Base-by-base conservation (phyloP, 1,284 basidiomycete species). In the Pseudozyma flocculosa region DNA sequence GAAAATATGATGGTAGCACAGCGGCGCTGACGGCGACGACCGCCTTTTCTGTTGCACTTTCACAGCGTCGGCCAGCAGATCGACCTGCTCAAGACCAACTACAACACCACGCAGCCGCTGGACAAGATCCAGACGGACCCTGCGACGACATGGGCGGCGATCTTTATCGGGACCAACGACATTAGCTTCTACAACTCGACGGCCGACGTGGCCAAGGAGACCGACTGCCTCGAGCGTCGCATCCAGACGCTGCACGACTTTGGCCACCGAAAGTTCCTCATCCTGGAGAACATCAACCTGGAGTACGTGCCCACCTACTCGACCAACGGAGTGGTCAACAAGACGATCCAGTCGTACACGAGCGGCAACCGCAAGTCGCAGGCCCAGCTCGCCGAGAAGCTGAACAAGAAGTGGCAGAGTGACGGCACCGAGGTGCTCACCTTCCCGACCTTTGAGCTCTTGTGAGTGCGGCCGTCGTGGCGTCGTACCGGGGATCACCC, bases 131-230 rank as follows among this genome's bases (percentile, higher is more conserved):
- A 21, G 18, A 22, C 21, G 2, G 40, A 24, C 14, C 40, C 40
- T 7, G 40, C 23, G 8, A 41, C 21, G 11, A 41, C 8, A 4
- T 15, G 14, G 14, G 36, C 36, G 5, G 36, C 36, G 7, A 37
- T 37, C 17, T 37, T 37, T 37, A 37, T 37, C 14, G 36, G 36
- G 8, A 37, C 36, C 36, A 37, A 37, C 36, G 36, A 37, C 36
- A 19, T 37, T 17, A 19, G 36, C 15, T 29, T 29, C 26, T 29
- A 29, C 26, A 29, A 29, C 26, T 7, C 7, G 7, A 29, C 26
- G 7, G 26, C 26, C 11, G 26, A 29, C 26, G 11, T 29, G 7
- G 8, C 36, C 18, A 19, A 17, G 14, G 36, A 37, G 36, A 19
- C 17, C 8, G 15, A 37, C 36, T 37, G 36, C 36, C 5, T 37